Percentiles rank a stretch among this genome's conserved stretches.
Evolutionary conservation across 2,329 filamentous ascomycete species (phyloP).

Genomic region (Aspergillus quadricinctus): DNA sequence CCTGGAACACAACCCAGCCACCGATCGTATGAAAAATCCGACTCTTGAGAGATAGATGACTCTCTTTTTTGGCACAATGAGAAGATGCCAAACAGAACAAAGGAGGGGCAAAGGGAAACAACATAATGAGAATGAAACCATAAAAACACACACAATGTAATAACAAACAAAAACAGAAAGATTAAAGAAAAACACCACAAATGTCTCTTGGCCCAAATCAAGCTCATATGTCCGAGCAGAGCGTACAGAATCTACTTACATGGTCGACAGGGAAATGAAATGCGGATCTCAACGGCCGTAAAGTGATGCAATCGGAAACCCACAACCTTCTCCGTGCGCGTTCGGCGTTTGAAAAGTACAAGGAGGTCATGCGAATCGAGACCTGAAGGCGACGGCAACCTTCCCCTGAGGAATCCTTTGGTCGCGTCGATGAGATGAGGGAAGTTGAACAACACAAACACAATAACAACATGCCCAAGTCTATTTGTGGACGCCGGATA

Average conservation of each 20-base stretch:
- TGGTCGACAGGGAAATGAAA: slow-evolving; percentile 13
- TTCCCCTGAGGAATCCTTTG: slow-evolving; percentile 22
- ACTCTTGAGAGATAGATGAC: background rate
- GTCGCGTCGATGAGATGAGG: slow-evolving; percentile 18
- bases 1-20: slow-evolving; percentile 9
- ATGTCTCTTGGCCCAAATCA: slow-evolving; percentile 10
- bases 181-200: slow-evolving; percentile 9
- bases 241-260: slow-evolving; percentile 20
- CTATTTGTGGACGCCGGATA: slow-evolving; percentile 41
- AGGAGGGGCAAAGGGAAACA: slow-evolving; percentile 3
- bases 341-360: slow-evolving; percentile 10
- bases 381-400: slow-evolving; percentile 18
- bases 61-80: background rate
- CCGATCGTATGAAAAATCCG: slow-evolving; percentile 10
- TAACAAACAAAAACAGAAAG: slow-evolving; percentile 1
- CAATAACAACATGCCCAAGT: slow-evolving; percentile 36
- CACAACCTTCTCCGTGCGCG: slow-evolving; percentile 10
- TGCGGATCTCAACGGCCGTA: slow-evolving; percentile 14
- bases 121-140: slow-evolving; percentile 5
- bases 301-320: slow-evolving; percentile 16
- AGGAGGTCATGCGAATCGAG: slow-evolving; percentile 12
- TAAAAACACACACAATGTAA: slow-evolving; percentile 1
- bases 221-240: slow-evolving; percentile 17
- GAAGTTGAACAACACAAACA: slow-evolving; percentile 17
- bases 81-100: slow-evolving; percentile 3